Evolutionary conservation across 768 basidiomycete genomes (phyloP).

Genomic region (Fomitopsis serialis): DNA sequence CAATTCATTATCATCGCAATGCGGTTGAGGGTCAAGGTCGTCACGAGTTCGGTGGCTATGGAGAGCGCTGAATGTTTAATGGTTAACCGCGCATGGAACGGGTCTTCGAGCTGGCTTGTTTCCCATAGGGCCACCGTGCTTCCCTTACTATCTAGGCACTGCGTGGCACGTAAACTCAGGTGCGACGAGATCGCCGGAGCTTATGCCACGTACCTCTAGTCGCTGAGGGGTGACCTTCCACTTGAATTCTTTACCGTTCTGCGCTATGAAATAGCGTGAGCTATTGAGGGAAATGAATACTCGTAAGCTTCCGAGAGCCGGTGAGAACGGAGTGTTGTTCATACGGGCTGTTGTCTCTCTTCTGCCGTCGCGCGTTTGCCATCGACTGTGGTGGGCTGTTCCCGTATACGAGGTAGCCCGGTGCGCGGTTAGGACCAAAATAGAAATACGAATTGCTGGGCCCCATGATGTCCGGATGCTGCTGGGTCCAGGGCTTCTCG

Average conservation of each 20-base stretch:
- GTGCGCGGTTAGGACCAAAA: conserved; percentile 57
- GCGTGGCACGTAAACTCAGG: conserved; percentile 8
- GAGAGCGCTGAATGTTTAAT: conserved; percentile 53
- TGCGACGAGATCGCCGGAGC: background rate
- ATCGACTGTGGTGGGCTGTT: conserved; percentile 54
- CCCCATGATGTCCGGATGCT: conserved; percentile 71
- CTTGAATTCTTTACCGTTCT: conserved; percentile 66
- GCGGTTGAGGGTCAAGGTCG: conserved; percentile 68
- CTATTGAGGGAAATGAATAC: conserved; percentile 27
- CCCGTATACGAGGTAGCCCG: conserved; percentile 67
- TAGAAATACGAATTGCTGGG: conserved; percentile 74
- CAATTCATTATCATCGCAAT: conserved; percentile 61
- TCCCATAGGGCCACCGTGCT: conserved; percentile 63
- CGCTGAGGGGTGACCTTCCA: conserved; percentile 61
- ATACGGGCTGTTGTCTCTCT: conserved; percentile 57
- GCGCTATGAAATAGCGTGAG: conserved; percentile 70
- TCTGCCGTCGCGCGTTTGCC: conserved; percentile 51
- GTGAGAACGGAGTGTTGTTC: conserved; percentile 22
- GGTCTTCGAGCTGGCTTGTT: conserved; percentile 47
- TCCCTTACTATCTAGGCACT: conserved; percentile 64
- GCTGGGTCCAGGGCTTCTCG: conserved; percentile 61
- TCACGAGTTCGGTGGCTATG: conserved; percentile 71
- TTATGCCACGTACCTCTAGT: conserved; percentile 57
- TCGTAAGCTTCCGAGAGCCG: background rate
- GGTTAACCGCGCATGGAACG: conserved; percentile 54